A percentile compares a stretch with the other conserved stretches of the same genome.
phyloP scores from a whole-genome alignment of 1,284 basidiomycete genomes.

The Rhodotorula mucilaginosa region DNA sequence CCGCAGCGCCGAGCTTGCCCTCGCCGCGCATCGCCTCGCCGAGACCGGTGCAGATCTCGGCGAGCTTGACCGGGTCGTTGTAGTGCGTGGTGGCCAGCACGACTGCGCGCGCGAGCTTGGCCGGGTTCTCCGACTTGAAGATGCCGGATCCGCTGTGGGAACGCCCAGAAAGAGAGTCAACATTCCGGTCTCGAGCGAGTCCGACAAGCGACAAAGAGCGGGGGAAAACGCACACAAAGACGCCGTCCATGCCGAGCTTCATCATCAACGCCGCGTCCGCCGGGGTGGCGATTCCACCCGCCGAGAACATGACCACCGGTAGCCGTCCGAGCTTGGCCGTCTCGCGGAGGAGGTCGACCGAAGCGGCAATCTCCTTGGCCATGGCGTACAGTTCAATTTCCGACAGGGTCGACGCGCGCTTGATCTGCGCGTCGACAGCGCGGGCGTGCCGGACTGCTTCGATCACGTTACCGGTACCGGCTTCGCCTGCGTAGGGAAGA shows the following conservation, averaged over 20 bases:
- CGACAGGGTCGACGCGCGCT: constrained; percentile 65
- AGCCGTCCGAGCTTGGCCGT: constrained; percentile 88
- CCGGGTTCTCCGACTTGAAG: constrained; percentile 90
- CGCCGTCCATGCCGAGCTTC: constrained; percentile 97
- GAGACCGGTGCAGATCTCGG: constrained; percentile 56
- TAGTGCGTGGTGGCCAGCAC: constrained; percentile 97
- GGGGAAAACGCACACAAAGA: constrained; percentile 57
- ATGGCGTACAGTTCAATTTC: constrained; percentile 95
- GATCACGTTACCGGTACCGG: constrained; percentile 96
- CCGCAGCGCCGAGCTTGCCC: constrained; percentile 22
- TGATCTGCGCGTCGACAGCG: constrained; percentile 78
- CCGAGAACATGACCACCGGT: constrained; percentile 68
- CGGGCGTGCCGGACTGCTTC: constrained; percentile 93
- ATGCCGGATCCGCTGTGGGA: constrained; percentile 88
- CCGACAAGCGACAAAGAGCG: constrained; percentile 18
- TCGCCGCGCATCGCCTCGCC: constrained; percentile 45
- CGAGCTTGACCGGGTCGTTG: constrained; percentile 83
- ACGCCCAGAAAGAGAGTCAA: constrained; percentile 47
- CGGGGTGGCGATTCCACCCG: constrained; percentile 94
- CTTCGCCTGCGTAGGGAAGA: constrained; percentile 50
- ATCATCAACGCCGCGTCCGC: constrained; percentile 99
- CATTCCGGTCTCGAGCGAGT: too few species aligned
- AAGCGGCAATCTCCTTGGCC: constrained; percentile 90
- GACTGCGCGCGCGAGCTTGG: constrained; percentile 91
- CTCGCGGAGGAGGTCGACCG: constrained; percentile 97